Base-by-base conservation (phyloP, 257 asterid genomes). In the Osmanthus fragrans region DNA sequence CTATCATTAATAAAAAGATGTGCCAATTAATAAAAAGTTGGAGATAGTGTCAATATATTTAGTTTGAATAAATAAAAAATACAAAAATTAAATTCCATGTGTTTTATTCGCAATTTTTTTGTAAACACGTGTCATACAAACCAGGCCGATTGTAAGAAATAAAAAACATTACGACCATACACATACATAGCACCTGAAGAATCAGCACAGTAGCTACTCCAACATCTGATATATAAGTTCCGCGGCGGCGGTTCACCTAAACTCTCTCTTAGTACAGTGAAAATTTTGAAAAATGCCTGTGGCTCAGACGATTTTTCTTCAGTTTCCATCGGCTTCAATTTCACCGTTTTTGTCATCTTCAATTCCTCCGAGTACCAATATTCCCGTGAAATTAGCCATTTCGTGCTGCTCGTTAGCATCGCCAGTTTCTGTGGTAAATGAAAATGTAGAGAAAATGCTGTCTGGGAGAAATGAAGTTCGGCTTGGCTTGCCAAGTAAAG, bases 401-500 rank as follows among this genome's bases (percentile, higher is more conserved):
- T 45, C 66, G 42, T 72, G 76, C 9, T 13, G 66, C 27, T 72
- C 74, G 33, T 19, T 19, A 10, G 73, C 92, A 73, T 75, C 89
- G 11, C 88, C 95, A 78, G 78, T 79, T 9, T 75, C 91, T 4
- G 83, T 80, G 27, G 90, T 81, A 13, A 88, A 86, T 49, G 96
- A 88, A 34, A 92, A 93, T 70, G 93, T 75, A 33, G 90, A 87
- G 0, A 81, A 42, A 73, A 83, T 27, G 42, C 29, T 80, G 10
- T 12, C 73, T 8, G 91, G 86, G 23, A 85, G 99, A 69, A 82
- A 67, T 68, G 94, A 89, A 77, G 87, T 95, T 82, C 97, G 99
- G 29, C 87, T 95, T 29, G 99, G 99, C 15, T 84, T 95, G 88
- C 99, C 99, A 49, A 95, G 99, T 77, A 95, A 95, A 86, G 99